Percentiles rank a stretch among this genome's conserved stretches.
Conservation (phyloP, 1,139 yeast species). For the Geotrichum citri-aurantii region DNA sequence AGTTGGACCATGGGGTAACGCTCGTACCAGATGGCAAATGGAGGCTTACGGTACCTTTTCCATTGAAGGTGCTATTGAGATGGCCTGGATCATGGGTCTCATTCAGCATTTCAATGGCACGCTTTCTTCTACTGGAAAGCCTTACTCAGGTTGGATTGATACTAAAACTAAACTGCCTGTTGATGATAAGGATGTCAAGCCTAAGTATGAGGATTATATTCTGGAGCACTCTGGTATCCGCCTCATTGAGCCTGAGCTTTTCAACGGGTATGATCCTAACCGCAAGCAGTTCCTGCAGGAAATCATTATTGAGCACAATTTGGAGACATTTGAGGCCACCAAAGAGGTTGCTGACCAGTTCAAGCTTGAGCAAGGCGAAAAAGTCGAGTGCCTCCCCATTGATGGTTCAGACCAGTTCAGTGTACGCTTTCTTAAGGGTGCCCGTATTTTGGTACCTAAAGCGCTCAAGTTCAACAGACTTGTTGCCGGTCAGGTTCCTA, state of each 20-base stretch:
- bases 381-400: conserved; percentile 85
- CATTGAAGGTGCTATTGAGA: conserved; percentile 96
- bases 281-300: conserved; percentile 92
- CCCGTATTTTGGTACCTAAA: conserved; percentile 85
- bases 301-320: conserved; percentile 89
- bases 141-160: conserved; percentile 76
- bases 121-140: conserved; percentile 78
- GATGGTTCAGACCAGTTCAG: conserved; percentile 89
- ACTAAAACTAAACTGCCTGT: conserved; percentile 88
- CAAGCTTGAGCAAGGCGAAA: conserved; percentile 88
- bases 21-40: conserved; percentile 99
- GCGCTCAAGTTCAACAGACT: conserved; percentile 91
- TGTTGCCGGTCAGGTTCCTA: conserved; percentile 98
- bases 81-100: conserved; percentile 99
- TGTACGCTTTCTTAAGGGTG: conserved; percentile 86
- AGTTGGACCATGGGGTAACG: conserved; percentile 99
- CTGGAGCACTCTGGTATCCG: conserved; percentile 94
- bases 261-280: conserved; percentile 88
- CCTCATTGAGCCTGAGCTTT: conserved; percentile 90
- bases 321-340: conserved; percentile 91
- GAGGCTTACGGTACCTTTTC: conserved; percentile 93
- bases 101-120: conserved; percentile 54
- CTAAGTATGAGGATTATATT: conserved; percentile 81
- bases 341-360: conserved; percentile 94
- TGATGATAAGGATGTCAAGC: conserved; percentile 88